Base-by-base conservation (phyloP, 495 filamentous ascomycete species). In the Aspergillus funiculosus region DNA sequence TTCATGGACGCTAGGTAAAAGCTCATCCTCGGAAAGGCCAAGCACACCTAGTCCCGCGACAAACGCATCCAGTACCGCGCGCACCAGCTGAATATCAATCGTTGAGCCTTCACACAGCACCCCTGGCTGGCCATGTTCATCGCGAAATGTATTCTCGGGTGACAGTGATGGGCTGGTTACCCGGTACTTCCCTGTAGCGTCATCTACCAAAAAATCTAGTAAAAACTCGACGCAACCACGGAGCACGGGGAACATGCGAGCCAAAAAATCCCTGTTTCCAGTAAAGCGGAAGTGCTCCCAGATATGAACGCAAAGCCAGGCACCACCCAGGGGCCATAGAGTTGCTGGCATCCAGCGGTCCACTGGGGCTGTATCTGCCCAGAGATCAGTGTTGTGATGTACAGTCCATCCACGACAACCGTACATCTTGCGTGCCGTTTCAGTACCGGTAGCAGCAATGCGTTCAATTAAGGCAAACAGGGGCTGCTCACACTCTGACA, bases 301-400 rank as follows among this genome's bases (percentile, higher is more conserved):
- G 11, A 67, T 54, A 43, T 78, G 70, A 11, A 52, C 59, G 15
- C 61, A 69, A 5, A 77, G 59, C 75, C 74, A 78, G 8, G 71
- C 70, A 8, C 60, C 65, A 5, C 73, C 69, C 7, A 75, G 62
- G 0, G 73, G 73, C 65, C 68, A 75, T 22, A 74, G 53, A 11
- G 66, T 75, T 6, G 63, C 64, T 4, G 64, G 61, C 29, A 69
- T 69, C 56, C 66, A 68, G 17, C 62, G 56, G 49, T 76, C 70
- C 2, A 63, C 60, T 2, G 73, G 73, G 3, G 63, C 63, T 7
- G 68, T 61, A 41, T 78, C 75, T 9, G 66, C 72, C 67, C 71
- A 76, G 19, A 74, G 54, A 46, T 77, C 74, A 0, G 67, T 71
- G 51, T 71, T 74, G 34, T 74, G 68, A 50, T 74, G 73, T 5